phyloP scores from a whole-genome alignment of 2,329 filamentous ascomycete species.

The Clonostachys chloroleuca region DNA sequence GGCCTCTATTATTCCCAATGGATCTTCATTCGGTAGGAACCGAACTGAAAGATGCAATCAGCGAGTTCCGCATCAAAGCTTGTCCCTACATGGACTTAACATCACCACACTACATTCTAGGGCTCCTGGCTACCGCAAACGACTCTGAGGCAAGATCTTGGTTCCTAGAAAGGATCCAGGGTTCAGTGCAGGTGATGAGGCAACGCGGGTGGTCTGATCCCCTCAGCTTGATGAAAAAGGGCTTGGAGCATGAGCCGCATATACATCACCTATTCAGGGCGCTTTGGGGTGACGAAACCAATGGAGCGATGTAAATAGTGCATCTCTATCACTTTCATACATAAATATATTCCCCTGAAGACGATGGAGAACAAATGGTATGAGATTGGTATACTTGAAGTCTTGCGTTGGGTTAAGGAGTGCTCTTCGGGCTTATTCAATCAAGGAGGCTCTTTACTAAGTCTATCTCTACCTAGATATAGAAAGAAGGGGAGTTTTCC shows the following conservation, averaged over 20 bases:
- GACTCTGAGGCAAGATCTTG: slow-evolving; percentile 3
- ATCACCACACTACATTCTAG: slow-evolving; percentile 4
- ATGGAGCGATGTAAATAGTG: too few relatives aligned
- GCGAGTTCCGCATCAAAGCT: neutral
- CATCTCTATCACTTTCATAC: too few relatives aligned
- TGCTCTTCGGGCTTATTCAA: too few relatives aligned
- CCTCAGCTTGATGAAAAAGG: neutral
- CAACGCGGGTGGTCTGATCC: neutral
- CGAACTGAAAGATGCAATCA: neutral
- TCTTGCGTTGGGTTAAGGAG: too few relatives aligned
- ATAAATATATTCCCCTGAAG: too few relatives aligned
- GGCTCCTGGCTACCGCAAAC: neutral
- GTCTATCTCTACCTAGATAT: too few relatives aligned
- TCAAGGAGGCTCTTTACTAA: too few relatives aligned
- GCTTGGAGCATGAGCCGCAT: neutral
- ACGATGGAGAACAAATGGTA: too few relatives aligned
- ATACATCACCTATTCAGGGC: neutral
- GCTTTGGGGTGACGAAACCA: too few relatives aligned
- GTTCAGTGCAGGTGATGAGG: neutral
- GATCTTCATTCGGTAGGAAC: neutral
- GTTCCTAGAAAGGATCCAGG: slow-evolving; percentile 1
- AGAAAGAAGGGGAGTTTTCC: too few relatives aligned
- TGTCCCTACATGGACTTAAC: slow-evolving; percentile 5
- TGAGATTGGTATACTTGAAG: too few relatives aligned
- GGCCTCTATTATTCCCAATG: neutral